phyloP scores from a whole-genome alignment of 1,139 yeast species.

The Diutina scorzettiae region DNA sequence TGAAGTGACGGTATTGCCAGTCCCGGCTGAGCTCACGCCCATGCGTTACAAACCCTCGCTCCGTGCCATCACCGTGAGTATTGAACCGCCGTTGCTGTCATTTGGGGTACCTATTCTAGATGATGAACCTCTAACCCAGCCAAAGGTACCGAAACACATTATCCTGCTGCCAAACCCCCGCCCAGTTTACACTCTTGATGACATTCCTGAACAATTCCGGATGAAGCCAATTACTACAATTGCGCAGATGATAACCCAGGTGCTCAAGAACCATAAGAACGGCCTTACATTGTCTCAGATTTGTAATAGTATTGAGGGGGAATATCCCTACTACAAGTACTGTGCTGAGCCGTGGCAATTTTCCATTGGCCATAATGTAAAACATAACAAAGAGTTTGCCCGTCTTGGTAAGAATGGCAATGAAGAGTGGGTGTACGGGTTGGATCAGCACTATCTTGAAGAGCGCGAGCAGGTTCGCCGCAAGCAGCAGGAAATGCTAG shows the following conservation, averaged over 20 bases:
- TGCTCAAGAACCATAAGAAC: constrained; percentile 42
- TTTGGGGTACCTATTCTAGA: constrained; percentile 1
- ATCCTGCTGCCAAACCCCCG: constrained; percentile 26
- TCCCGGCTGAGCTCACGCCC: constrained; percentile 1
- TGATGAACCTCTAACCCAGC: constrained; percentile 24
- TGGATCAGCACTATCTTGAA: constrained; percentile 71
- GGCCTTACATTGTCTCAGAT: constrained; percentile 83
- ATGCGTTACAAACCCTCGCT: constrained; percentile 3
- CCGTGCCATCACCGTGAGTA: constrained; percentile 1
- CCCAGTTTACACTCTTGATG: constrained; percentile 53
- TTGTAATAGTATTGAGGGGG: constrained; percentile 72
- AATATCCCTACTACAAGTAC: constrained; percentile 83
- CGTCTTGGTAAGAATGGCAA: constrained; percentile 55
- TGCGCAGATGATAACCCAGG: constrained; percentile 68
- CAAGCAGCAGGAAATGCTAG: constrained; percentile 52
- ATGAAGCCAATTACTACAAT: constrained; percentile 74
- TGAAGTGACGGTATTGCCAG: constrained; percentile 1
- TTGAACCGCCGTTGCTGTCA: neutral
- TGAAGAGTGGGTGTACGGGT: constrained; percentile 84
- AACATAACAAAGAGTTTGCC: constrained; percentile 73
- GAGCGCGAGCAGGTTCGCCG: constrained; percentile 71
- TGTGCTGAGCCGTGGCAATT: constrained; percentile 98
- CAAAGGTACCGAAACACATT: constrained; percentile 35
- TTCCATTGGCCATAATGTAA: constrained; percentile 78
- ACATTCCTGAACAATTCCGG: constrained; percentile 78